A percentile compares a stretch with the other conserved stretches of the same genome.
phyloP scores from a whole-genome alignment of 768 basidiomycete genomes.

The Mycena albidolilacea region DNA sequence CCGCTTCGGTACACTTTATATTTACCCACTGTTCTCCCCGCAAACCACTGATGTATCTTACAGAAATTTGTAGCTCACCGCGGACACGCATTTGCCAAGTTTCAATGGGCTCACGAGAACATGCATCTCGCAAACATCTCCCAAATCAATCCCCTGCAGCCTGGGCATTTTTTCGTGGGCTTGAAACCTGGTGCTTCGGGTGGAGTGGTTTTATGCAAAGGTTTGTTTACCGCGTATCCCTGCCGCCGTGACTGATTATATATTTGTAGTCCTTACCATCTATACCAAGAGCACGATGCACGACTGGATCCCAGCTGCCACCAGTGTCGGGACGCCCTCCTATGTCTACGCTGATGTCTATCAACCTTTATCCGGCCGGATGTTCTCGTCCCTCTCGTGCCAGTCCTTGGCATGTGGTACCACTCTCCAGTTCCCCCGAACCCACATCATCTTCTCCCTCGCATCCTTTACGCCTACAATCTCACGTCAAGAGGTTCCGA shows the following conservation, averaged over 20 bases:
- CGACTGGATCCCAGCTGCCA: conserved; percentile 13
- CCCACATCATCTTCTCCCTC: conserved; percentile 19
- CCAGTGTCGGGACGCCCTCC: conserved; percentile 12
- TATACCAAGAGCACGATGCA: conserved; percentile 18
- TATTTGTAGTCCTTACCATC: background rate
- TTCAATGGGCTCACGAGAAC: conserved; percentile 33
- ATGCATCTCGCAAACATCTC: conserved; percentile 30
- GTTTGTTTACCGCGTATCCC: no score
- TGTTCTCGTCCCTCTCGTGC: conserved; percentile 11
- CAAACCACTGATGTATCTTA: background rate
- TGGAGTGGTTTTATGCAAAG: background rate
- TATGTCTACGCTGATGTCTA: conserved; percentile 10
- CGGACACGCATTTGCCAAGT: conserved; percentile 5
- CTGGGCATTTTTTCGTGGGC: conserved; percentile 2
- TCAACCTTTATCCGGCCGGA: background rate
- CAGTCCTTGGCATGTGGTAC: background rate
- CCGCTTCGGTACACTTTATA: conserved; percentile 21
- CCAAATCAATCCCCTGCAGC: conserved; percentile 2
- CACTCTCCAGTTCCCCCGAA: conserved; percentile 8
- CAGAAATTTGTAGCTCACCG: conserved; percentile 16
- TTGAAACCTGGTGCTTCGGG: conserved; percentile 3
- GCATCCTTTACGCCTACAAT: background rate
- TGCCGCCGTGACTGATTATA: no score
- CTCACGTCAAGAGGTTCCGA: background rate
- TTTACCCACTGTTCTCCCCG: background rate